Percentiles rank a stretch among this genome's conserved stretches.
phyloP scores from a whole-genome alignment of 345 rosid species.

The Boechera retrofracta region DNA sequence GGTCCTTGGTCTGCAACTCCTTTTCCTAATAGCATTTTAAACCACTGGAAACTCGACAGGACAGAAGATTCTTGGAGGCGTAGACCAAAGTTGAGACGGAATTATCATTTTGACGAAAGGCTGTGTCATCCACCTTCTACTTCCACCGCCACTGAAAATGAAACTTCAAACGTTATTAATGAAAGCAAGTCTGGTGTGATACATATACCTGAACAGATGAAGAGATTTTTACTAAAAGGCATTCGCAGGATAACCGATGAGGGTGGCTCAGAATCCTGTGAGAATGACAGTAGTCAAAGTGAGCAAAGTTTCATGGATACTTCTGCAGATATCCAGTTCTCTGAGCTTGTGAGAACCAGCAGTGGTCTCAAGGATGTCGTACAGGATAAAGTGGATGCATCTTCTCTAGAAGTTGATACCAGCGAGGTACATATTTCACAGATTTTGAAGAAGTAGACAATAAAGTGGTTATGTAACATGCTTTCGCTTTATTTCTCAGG shows the following conservation, averaged over 20 bases:
- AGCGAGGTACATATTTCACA: slow-evolving; percentile 62
- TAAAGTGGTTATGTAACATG: slow-evolving; percentile 25
- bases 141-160: slow-evolving; percentile 51
- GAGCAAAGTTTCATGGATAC: slow-evolving; percentile 59
- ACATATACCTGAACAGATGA: slow-evolving; percentile 98
- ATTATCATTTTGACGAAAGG: slow-evolving; percentile 89
- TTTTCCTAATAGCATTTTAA: slow-evolving; percentile 73
- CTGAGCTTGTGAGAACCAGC: slow-evolving; percentile 58
- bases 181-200: slow-evolving; percentile 74
- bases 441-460: slow-evolving; percentile 32
- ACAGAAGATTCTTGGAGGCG: slow-evolving; percentile 97
- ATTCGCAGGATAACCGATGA: slow-evolving; percentile 85
- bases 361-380: slow-evolving; percentile 63
- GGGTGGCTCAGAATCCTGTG: slow-evolving; percentile 67
- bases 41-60: slow-evolving; percentile 96
- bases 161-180: slow-evolving; percentile 48
- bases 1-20: slow-evolving; percentile 99
- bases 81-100: slow-evolving; percentile 86
- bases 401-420: slow-evolving; percentile 71
- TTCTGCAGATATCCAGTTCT: slow-evolving; percentile 50
- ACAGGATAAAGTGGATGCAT: slow-evolving; percentile 65
- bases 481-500: slow-evolving; percentile 57
- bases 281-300: slow-evolving; percentile 59
- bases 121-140: slow-evolving; percentile 71
- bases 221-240: slow-evolving; percentile 85